Percentiles rank a stretch among this genome's conserved stretches.
phyloP scores from a whole-genome alignment of 805 yeast genomes.

The Kuraishia capsulata region DNA sequence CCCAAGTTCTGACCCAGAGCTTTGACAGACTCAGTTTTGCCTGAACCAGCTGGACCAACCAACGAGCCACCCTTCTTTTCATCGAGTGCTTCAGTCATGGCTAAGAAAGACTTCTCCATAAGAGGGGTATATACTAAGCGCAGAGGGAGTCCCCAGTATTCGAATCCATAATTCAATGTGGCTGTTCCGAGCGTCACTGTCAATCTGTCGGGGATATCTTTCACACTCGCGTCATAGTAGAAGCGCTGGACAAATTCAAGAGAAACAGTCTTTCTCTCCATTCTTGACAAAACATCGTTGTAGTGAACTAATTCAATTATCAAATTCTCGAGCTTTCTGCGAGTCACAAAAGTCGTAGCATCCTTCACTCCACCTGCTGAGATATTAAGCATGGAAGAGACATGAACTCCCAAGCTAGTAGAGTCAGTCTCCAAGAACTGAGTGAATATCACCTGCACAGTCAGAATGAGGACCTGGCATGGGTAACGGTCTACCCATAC shows the following conservation, averaged over 20 bases:
- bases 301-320: constrained; percentile 63
- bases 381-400: not conserved
- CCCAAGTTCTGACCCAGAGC: constrained; percentile 78
- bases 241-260: constrained; percentile 52
- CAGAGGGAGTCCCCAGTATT: constrained; percentile 69
- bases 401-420: not conserved
- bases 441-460: constrained; percentile 54
- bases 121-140: constrained; percentile 72
- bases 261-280: not conserved
- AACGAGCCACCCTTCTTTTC: constrained; percentile 83
- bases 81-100: constrained; percentile 67
- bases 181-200: constrained; percentile 44
- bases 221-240: constrained; percentile 20
- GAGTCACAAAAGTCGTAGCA: constrained; percentile 3
- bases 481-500: constrained; percentile 34
- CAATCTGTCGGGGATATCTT: constrained; percentile 19
- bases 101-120: constrained; percentile 49
- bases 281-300: constrained; percentile 22
- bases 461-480: constrained; percentile 45
- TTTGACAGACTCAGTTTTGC: constrained; percentile 87
- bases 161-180: constrained; percentile 60
- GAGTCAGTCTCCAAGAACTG: constrained; percentile 20
- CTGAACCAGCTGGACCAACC: constrained; percentile 96
- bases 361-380: not conserved
- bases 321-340: constrained; percentile 47